Evolutionary conservation across 1,284 basidiomycete species (phyloP).

Genomic region (Malassezia slooffiae): DNA sequence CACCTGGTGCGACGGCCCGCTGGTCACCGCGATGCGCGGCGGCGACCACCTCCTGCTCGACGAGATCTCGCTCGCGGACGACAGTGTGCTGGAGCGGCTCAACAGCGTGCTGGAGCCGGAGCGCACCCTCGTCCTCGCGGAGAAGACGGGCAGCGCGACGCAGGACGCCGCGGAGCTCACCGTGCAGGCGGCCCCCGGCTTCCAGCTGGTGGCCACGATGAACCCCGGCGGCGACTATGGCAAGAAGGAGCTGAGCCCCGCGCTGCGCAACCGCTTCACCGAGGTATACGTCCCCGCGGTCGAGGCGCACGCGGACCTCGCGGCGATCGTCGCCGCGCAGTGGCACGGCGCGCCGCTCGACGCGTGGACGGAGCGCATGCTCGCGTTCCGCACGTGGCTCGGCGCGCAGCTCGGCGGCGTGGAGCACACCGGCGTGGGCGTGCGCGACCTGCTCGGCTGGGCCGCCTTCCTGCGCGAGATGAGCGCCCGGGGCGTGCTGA

Average conservation of each 20-base stretch:
- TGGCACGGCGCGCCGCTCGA: conserved; percentile 55
- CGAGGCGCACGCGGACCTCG: conserved; percentile 63
- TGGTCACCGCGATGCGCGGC: conserved; percentile 77
- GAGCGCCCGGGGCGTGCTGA: conserved; percentile 37
- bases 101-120: conserved; percentile 92
- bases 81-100: conserved; percentile 90
- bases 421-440: conserved; percentile 49
- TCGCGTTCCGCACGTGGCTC: conserved; percentile 77
- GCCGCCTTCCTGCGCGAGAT: conserved; percentile 70
- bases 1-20: conserved; percentile 90
- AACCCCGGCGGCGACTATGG: conserved; percentile 99
- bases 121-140: conserved; percentile 80
- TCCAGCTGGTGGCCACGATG: conserved; percentile 95
- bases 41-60: conserved; percentile 86
- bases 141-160: conserved; percentile 49
- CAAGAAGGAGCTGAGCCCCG: conserved; percentile 96
- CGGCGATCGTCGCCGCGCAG: conserved; percentile 64
- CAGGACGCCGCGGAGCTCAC: conserved; percentile 17
- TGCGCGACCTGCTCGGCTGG: conserved; percentile 91
- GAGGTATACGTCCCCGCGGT: conserved; percentile 97
- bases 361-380: conserved; percentile 57
- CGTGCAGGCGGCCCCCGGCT: conserved; percentile 47
- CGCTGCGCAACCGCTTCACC: conserved; percentile 92
- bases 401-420: conserved; percentile 57
- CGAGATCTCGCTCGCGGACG: conserved; percentile 94